A percentile compares a stretch with the other conserved stretches of the same genome.
Evolutionary conservation across 768 basidiomycete species (phyloP).

Genomic region (Clathrus columnatus): DNA sequence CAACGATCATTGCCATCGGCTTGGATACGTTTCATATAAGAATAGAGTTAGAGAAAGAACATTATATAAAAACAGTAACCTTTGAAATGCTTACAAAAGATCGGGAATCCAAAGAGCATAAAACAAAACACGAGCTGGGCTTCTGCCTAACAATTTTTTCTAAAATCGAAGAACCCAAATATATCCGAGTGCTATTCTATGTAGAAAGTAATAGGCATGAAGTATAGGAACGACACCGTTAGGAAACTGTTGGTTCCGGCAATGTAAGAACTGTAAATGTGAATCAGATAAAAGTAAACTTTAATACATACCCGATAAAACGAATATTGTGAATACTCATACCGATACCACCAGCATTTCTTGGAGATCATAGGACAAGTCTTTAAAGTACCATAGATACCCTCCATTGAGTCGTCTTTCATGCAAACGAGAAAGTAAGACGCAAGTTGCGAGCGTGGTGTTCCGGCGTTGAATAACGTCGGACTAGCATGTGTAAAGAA

Average conservation of each 20-base stretch:
- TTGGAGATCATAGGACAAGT: too few relatives aligned
- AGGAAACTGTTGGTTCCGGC: slow-evolving; percentile 43
- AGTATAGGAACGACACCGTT: slow-evolving; percentile 47
- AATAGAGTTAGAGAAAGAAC: not conserved
- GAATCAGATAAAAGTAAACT: not conserved
- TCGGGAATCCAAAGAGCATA: slow-evolving; percentile 44
- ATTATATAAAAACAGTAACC: not conserved
- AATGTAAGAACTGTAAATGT: slow-evolving; percentile 35
- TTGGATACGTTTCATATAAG: slow-evolving; percentile 39
- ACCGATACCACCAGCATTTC: too few relatives aligned
- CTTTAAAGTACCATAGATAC: too few relatives aligned
- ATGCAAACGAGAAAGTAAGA: slow-evolving; percentile 45
- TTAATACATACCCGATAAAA: slow-evolving; percentile 63
- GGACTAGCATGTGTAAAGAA: slow-evolving; percentile 44
- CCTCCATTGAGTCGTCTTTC: too few relatives aligned
- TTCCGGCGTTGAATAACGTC: slow-evolving; percentile 43
- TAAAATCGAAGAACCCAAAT: slow-evolving; percentile 42
- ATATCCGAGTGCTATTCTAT: slow-evolving; percentile 46
- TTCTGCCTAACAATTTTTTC: slow-evolving; percentile 47
- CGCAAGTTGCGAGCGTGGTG: slow-evolving; percentile 39
- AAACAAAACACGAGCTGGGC: slow-evolving; percentile 41
- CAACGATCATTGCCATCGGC: slow-evolving; percentile 37
- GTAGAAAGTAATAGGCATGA: slow-evolving; percentile 41
- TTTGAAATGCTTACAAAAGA: slow-evolving; percentile 25
- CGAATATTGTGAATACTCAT: too few relatives aligned